Percentiles rank a stretch among this genome's conserved stretches.
phyloP scores from a whole-genome alignment of 2,329 filamentous ascomycete genomes.

The Aureobasidium uvarum region DNA sequence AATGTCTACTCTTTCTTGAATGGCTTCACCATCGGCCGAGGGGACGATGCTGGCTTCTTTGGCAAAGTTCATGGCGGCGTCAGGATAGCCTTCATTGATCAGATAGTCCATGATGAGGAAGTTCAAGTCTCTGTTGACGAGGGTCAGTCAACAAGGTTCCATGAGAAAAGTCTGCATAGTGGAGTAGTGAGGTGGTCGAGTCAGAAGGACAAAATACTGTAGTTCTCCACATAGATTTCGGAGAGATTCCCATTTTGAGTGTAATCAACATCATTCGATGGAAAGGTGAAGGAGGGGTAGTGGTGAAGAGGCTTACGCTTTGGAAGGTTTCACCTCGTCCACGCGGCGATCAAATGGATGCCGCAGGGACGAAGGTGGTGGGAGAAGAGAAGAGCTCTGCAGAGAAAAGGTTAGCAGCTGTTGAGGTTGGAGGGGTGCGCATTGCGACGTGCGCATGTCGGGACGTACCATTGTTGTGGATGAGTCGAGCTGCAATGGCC shows the following conservation, averaged over 20 bases:
- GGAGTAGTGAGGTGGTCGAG: constrained; percentile 28
- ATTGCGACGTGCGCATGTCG: neutral
- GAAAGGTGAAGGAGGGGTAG: constrained; percentile 36
- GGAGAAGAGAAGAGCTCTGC: constrained; percentile 64
- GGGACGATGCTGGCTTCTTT: constrained; percentile 84
- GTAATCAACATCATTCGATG: constrained; percentile 68
- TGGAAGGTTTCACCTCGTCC: constrained; percentile 80
- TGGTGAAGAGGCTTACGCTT: constrained; percentile 58
- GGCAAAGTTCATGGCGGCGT: constrained; percentile 89
- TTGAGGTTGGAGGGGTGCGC: neutral
- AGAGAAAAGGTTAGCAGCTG: constrained; percentile 12
- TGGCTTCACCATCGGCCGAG: constrained; percentile 65
- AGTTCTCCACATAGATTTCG: constrained; percentile 92
- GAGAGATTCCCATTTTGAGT: constrained; percentile 99
- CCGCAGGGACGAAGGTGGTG: constrained; percentile 46
- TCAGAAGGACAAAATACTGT: constrained; percentile 77
- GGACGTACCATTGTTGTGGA: constrained; percentile 27
- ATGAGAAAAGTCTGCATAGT: constrained; percentile 31
- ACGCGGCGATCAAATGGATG: constrained; percentile 78
- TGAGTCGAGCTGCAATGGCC: constrained; percentile 23
- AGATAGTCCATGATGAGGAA: constrained; percentile 94
- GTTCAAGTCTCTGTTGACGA: constrained; percentile 77
- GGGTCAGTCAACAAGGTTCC: constrained; percentile 30
- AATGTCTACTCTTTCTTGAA: constrained; percentile 77
- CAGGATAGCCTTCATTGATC: constrained; percentile 90